Base-by-base conservation (phyloP, 495 filamentous ascomycete genomes). In the Barbatosphaeria neglecta region DNA sequence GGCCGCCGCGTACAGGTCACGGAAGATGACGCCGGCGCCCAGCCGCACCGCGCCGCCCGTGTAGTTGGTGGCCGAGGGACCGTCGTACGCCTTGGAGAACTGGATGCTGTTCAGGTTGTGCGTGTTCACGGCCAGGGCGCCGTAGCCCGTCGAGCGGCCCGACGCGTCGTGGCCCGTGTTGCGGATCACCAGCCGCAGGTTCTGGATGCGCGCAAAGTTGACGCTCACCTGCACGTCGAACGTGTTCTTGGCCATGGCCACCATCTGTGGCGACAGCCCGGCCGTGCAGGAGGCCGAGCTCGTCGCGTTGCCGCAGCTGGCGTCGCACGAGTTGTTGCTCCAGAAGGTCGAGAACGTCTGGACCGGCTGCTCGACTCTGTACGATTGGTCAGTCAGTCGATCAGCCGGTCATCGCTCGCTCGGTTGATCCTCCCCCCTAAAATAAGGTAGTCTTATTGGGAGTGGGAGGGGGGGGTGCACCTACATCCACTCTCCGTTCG, bases 81-180 rank as follows among this genome's bases (percentile, higher is more conserved):
- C 57, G 0, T 44, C 40, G 49, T 72, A 77, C 5, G 61, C 61
- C 18, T 68, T 50, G 31, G 60, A 50, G 44, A 62, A 69, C 7
- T 63, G 43, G 19, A 77, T 48, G 7, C 65, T 54, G 50, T 81
- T 73, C 49, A 84, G 66, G 43, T 69, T 59, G 51, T 82, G 78
- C 15, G 78, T 84, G 71, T 80, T 82, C 47, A 84, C 64, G 40
- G 71, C 60, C 18, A 84, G 55, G 0, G 76, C 61, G 23, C 77
- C 75, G 28, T 65, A 70, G 47, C 78, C 78, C 10, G 65, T 68
- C 6, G 69, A 73, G 46, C 73, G 74, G 44, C 77, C 76, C 24
- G 65, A 60, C 56, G 72, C 64, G 47, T 74, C 75, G 47, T 80
- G 76, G 10, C 80, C 80, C 0, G 79, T 82, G 50, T 81, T 82